Percentiles rank a stretch among this genome's conserved stretches.
Evolutionary conservation across 768 basidiomycete genomes (phyloP).

Genomic region (Kwoniella sp.): DNA sequence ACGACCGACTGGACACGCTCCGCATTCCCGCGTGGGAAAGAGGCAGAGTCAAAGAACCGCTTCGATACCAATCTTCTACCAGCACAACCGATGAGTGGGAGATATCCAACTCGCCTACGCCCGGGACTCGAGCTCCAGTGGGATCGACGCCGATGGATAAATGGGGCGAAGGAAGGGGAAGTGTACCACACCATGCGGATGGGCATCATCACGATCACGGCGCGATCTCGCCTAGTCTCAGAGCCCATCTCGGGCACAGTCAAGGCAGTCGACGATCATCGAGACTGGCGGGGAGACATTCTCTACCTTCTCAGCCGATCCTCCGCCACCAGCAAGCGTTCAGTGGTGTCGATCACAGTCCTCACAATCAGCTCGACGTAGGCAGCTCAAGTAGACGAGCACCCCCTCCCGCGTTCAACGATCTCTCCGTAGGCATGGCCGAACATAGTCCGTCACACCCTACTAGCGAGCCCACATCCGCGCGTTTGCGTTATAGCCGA

Average conservation of each 20-base stretch:
- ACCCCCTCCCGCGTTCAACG: constrained; percentile 9
- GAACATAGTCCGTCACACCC: constrained; percentile 8
- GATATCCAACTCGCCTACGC: background rate
- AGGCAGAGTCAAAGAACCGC: background rate
- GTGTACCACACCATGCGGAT: background rate
- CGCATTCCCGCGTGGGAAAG: constrained; percentile 37
- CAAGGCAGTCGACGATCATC: constrained; percentile 18
- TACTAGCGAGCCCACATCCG: background rate
- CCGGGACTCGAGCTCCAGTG: background rate
- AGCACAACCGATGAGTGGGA: background rate
- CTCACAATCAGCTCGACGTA: background rate
- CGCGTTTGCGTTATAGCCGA: background rate
- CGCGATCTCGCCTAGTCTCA: background rate
- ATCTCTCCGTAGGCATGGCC: background rate
- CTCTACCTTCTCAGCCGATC: background rate
- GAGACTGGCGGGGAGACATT: constrained; percentile 10
- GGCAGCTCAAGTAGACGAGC: background rate
- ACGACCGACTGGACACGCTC: constrained; percentile 35
- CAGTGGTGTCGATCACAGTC: background rate
- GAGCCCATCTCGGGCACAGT: background rate
- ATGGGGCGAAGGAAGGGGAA: background rate
- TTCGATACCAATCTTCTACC: background rate
- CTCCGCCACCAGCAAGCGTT: background rate
- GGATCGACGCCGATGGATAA: constrained; percentile 8
- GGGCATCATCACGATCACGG: background rate